Percentiles rank a stretch among this genome's conserved stretches.
phyloP scores from a whole-genome alignment of 352 stramenopile species.

The Pythium volutum region DNA sequence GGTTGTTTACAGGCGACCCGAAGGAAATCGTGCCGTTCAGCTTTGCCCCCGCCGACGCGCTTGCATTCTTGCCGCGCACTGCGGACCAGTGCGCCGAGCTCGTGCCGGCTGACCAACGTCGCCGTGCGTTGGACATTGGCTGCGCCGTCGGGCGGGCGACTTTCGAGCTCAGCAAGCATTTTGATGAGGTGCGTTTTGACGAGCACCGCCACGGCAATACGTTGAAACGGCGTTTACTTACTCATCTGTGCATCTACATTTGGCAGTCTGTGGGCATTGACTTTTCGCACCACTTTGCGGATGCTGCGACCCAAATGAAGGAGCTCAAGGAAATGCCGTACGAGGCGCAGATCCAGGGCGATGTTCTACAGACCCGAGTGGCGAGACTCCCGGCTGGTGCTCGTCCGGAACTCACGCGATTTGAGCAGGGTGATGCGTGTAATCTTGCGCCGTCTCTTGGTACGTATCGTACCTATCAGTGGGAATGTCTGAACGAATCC shows the following conservation, averaged over 20 bases:
- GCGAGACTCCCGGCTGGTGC: constrained; percentile 62
- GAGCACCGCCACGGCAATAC: not conserved
- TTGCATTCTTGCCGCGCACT: constrained; percentile 86
- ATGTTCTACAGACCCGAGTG: constrained; percentile 61
- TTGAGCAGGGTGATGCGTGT: constrained; percentile 94
- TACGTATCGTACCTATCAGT: constrained; percentile 15
- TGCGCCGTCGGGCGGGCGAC: constrained; percentile 93
- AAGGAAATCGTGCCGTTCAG: constrained; percentile 63
- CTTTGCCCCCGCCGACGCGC: constrained; percentile 73
- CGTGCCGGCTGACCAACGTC: constrained; percentile 42
- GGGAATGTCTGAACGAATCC: not conserved
- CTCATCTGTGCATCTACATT: not conserved
- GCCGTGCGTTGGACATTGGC: constrained; percentile 92
- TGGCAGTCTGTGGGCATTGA: constrained; percentile 89
- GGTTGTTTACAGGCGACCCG: constrained; percentile 42
- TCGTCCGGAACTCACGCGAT: constrained; percentile 54
- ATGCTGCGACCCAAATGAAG: constrained; percentile 87
- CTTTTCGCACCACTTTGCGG: constrained; percentile 90
- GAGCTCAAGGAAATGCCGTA: constrained; percentile 74
- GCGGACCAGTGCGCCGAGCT: constrained; percentile 69
- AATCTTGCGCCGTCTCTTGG: constrained; percentile 69
- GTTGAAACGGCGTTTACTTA: not conserved
- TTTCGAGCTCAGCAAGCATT: constrained; percentile 92
- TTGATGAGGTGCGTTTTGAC: constrained; percentile 69
- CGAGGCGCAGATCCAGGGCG: constrained; percentile 85